Conservation (phyloP, 2,329 filamentous ascomycete species). For the Neurospora sp. region DNA sequence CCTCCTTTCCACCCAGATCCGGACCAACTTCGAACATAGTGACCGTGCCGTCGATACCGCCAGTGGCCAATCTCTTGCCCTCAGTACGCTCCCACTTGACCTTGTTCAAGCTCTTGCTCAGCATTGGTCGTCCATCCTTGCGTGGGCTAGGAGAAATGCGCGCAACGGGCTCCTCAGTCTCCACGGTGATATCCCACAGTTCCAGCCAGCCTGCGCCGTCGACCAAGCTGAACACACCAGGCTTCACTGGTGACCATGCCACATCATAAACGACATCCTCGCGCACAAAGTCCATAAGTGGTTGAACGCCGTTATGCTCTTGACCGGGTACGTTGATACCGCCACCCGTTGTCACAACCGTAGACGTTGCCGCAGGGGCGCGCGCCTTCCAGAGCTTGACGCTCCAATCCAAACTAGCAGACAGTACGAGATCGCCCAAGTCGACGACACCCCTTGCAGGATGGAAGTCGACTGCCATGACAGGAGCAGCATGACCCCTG, state of each 20-base stretch:
- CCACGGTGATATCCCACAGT: slow-evolving; percentile 87
- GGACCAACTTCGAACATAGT: slow-evolving; percentile 87
- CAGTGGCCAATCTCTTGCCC: slow-evolving; percentile 77
- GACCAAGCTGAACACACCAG: slow-evolving; percentile 87
- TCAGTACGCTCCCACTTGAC: slow-evolving; percentile 88
- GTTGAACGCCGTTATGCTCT: slow-evolving; percentile 42
- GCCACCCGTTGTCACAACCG: slow-evolving; percentile 33
- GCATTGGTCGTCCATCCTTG: slow-evolving; percentile 55
- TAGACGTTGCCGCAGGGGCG: slow-evolving; percentile 62
- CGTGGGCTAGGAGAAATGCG: slow-evolving; percentile 62
- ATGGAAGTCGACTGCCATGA: slow-evolving; percentile 95
- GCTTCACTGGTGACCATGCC: slow-evolving; percentile 88
- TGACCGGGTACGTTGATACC: slow-evolving; percentile 28
- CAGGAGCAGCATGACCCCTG: slow-evolving; percentile 80
- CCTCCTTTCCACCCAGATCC: slow-evolving; percentile 75
- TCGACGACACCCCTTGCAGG: slow-evolving; percentile 87
- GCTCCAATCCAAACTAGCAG: slow-evolving; percentile 91
- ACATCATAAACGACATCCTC: slow-evolving; percentile 97
- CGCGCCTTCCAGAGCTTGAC: slow-evolving; percentile 95
- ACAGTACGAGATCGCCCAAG: slow-evolving; percentile 84
- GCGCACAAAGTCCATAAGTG: slow-evolving; percentile 79
- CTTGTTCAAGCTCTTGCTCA: slow-evolving; percentile 86
- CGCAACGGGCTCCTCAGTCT: slow-evolving; percentile 84
- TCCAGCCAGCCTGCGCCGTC: slow-evolving; percentile 89
- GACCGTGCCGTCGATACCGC: slow-evolving; percentile 81